Percentiles rank a stretch among this genome's conserved stretches.
Evolutionary conservation across 305 asterid species (phyloP).

Genomic region (Solanum hybrid): DNA sequence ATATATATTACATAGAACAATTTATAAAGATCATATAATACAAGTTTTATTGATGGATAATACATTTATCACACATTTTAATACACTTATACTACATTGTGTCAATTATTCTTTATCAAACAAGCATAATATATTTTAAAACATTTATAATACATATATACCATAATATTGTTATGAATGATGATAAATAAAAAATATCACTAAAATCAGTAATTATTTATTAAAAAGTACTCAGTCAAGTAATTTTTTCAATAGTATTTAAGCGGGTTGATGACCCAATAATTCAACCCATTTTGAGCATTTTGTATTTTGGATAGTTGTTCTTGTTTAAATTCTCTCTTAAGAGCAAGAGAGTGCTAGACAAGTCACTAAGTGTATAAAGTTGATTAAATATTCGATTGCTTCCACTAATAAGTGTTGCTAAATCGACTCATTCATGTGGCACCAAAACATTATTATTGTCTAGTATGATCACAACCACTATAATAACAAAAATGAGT

Average conservation of each 20-base stretch:
- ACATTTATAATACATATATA: too few species aligned
- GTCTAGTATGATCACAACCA: neutral
- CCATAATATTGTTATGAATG: too few species aligned
- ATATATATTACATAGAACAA: too few species aligned
- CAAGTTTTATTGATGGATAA: too few species aligned
- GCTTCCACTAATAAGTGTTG: neutral
- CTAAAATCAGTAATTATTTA: too few species aligned
- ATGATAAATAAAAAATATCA: too few species aligned
- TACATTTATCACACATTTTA: rapidly evolving
- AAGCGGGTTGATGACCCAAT: neutral
- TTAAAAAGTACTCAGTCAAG: too few species aligned
- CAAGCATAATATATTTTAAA: too few species aligned
- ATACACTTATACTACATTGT: too few species aligned
- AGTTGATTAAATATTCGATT: neutral
- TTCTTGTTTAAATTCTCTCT: neutral
- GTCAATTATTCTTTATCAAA: neutral
- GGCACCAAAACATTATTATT: neutral
- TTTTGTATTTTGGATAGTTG: neutral
- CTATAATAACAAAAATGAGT: neutral
- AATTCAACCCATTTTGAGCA: neutral
- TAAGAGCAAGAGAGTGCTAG: neutral
- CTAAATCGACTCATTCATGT: neutral
- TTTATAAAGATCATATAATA: too few species aligned
- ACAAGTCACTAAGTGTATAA: neutral
- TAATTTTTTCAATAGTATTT: neutral